Evolutionary conservation across 306 rosid species (phyloP).

Genomic region (Casuarina cunninghamiana): DNA sequence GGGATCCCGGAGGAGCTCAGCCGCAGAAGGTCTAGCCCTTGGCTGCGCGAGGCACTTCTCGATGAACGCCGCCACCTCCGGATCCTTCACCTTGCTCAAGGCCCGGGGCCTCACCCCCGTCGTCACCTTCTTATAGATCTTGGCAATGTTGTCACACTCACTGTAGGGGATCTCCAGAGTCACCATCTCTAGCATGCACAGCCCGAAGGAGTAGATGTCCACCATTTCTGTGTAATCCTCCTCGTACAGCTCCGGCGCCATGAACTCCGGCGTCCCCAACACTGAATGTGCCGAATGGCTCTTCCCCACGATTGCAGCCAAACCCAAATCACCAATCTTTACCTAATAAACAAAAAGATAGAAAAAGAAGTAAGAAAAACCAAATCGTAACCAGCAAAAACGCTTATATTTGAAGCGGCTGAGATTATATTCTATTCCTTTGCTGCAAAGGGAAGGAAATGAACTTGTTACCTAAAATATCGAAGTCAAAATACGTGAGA

Average conservation of each 20-base stretch:
- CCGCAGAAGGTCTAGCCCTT: conserved; percentile 70
- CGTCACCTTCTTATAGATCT: conserved; percentile 75
- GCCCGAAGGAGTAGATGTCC: conserved; percentile 90
- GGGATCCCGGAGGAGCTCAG: conserved; percentile 69
- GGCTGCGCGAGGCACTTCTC: conserved; percentile 83
- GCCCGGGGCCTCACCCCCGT: conserved; percentile 76
- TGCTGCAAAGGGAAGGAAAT: background rate
- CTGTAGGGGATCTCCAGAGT: conserved; percentile 84
- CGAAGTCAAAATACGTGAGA: no score
- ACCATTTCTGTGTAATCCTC: conserved; percentile 85
- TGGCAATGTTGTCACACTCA: conserved; percentile 83
- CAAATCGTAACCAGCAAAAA: background rate
- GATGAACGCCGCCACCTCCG: conserved; percentile 58
- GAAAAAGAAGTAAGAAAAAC: background rate
- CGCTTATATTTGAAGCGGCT: background rate
- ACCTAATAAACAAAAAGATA: conserved; percentile 40
- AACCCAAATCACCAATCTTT: conserved; percentile 94
- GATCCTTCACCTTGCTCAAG: conserved; percentile 57
- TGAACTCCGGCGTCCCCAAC: conserved; percentile 86
- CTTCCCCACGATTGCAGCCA: conserved; percentile 81
- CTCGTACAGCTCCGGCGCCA: conserved; percentile 92
- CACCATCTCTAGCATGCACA: conserved; percentile 87
- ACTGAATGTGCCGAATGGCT: conserved; percentile 82
- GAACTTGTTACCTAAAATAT: background rate
- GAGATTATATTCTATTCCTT: conserved; percentile 5